These are phyloP conservation scores for Colletotrichum sp. DNA, from an alignment of 2,329 filamentous ascomycete genomes.

Conservation along the genomic window DNA sequence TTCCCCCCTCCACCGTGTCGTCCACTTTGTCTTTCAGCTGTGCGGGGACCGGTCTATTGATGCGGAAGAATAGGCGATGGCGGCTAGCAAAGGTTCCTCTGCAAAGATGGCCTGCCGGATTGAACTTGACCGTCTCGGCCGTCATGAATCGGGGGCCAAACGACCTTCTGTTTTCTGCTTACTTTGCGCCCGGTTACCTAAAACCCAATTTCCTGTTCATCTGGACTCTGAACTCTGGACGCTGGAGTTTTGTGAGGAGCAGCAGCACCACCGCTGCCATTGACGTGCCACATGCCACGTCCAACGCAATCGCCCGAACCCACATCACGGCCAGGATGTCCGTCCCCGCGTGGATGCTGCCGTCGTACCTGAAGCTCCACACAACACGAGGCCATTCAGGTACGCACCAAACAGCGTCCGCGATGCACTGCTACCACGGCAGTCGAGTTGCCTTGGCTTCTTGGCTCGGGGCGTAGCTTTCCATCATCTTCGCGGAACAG, in stretches of 20 bases:
- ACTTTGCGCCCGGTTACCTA: neutral
- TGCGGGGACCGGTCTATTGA: neutral
- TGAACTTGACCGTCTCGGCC: neutral
- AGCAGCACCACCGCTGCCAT: neutral
- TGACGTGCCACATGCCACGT: conserved; percentile 1
- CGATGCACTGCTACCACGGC: neutral
- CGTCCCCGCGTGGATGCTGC: conserved; percentile 72
- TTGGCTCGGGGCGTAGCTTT: neutral
- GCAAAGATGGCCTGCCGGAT: neutral
- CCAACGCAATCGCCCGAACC: conserved; percentile 46
- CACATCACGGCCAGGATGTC: conserved; percentile 79
- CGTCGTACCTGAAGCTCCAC: conserved; percentile 6
- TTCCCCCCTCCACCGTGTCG: neutral
- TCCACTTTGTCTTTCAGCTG: neutral
- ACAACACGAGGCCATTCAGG: conserved; percentile 9
- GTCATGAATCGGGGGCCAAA: neutral
- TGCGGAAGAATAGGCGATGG: neutral
- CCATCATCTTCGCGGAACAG: neutral
- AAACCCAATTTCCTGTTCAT: neutral
- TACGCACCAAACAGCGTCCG: neutral
- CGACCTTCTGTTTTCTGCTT: neutral
- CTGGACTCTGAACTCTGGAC: neutral
- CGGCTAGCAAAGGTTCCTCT: conserved; percentile 16
- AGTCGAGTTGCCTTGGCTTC: conserved; percentile 3
- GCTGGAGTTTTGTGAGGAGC: neutral